phyloP scores from a whole-genome alignment of 78 protist species.

The Chrysochromulina tobinii region DNA sequence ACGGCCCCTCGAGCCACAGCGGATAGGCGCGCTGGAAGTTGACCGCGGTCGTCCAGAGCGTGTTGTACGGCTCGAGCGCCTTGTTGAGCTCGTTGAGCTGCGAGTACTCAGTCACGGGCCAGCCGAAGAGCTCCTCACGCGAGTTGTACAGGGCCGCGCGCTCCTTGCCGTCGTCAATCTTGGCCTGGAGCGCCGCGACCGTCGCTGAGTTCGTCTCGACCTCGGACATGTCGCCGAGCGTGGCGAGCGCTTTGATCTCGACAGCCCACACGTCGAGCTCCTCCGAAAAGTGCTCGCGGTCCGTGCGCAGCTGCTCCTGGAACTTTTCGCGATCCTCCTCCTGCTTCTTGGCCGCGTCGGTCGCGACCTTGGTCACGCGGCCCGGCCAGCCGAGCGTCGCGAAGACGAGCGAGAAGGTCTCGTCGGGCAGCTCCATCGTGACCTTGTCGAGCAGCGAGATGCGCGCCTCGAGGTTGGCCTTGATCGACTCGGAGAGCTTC shows the following conservation, averaged over 20 bases:
- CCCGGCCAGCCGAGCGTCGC: constrained; percentile 8
- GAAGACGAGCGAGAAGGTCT: background rate
- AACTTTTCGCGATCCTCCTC: constrained; percentile 20
- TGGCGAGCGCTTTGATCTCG: background rate
- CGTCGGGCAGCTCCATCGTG: background rate
- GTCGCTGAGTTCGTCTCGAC: constrained; percentile 35
- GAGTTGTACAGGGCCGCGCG: constrained; percentile 30
- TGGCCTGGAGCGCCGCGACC: constrained; percentile 15
- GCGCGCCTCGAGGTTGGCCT: background rate
- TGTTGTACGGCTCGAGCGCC: constrained; percentile 64
- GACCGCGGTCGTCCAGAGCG: constrained; percentile 61
- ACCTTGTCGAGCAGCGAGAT: background rate
- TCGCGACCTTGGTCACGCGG: background rate
- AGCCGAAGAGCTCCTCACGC: constrained; percentile 48
- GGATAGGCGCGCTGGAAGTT: constrained; percentile 3
- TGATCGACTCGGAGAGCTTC: background rate
- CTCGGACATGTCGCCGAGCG: background rate
- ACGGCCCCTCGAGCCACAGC: constrained; percentile 36
- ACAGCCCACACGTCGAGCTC: constrained; percentile 26
- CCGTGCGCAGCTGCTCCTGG: constrained; percentile 16
- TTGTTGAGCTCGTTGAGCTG: background rate
- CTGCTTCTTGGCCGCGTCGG: constrained; percentile 1
- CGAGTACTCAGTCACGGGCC: constrained; percentile 41
- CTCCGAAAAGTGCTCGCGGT: constrained; percentile 35
- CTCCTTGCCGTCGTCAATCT: constrained; percentile 30